A percentile compares a stretch with the other conserved stretches of the same genome.
These are phyloP conservation scores for Fusarium gaditjirri DNA, from an alignment of 2,329 filamentous ascomycete species.

Conservation along the genomic window DNA sequence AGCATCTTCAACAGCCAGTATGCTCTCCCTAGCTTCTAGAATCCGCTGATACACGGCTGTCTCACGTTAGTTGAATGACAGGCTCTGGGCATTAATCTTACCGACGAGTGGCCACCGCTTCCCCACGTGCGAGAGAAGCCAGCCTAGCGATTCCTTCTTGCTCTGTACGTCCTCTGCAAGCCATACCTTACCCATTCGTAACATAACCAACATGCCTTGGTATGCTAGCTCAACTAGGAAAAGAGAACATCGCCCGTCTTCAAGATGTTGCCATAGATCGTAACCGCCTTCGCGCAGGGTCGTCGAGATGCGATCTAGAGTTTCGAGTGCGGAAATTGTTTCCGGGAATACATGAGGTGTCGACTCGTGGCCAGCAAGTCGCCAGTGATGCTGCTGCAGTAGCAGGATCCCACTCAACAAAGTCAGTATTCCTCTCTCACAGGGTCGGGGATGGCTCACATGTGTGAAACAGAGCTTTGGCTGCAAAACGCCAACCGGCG, in stretches of 20 bases:
- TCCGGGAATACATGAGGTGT: not conserved
- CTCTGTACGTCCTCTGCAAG: rapidly evolving
- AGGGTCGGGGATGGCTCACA: not conserved
- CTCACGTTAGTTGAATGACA: too few species aligned
- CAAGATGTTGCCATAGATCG: not conserved
- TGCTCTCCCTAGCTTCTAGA: not conserved
- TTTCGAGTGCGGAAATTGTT: not conserved
- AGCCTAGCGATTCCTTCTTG: not conserved
- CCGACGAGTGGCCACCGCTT: not conserved
- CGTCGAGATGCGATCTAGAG: not conserved
- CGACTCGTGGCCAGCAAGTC: rapidly evolving
- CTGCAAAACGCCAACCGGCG: not conserved
- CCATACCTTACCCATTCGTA: not conserved
- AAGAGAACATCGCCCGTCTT: not conserved
- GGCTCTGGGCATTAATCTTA: not conserved
- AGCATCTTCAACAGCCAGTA: not conserved
- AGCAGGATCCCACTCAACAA: not conserved
- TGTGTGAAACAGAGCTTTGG: not conserved
- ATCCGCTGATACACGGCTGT: not conserved
- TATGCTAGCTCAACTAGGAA: not conserved
- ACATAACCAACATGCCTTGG: not conserved
- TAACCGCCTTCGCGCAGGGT: not conserved
- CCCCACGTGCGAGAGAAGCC: not conserved
- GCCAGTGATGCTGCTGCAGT: not conserved
- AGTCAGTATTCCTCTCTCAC: not conserved